Evolutionary conservation across 2,329 filamentous ascomycete species (phyloP).

Genomic region (Alternaria gansuensis): DNA sequence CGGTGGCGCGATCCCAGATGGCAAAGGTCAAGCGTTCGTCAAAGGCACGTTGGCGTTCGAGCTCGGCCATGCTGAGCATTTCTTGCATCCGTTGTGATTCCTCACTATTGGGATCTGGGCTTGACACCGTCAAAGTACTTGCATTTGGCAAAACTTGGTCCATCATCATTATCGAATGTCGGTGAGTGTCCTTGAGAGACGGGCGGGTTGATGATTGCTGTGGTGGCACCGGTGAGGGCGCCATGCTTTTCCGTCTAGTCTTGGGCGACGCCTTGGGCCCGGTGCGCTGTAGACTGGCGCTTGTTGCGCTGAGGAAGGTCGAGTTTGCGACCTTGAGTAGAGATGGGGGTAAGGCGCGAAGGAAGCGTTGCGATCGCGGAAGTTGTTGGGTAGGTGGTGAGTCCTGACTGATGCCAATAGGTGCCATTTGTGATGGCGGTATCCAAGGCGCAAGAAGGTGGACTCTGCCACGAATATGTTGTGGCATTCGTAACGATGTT

Average conservation of each 20-base stretch:
- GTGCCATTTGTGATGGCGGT: conserved; percentile 71
- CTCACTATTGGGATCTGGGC: conserved; percentile 46
- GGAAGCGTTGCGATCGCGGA: conserved; percentile 88
- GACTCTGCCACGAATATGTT: conserved; percentile 92
- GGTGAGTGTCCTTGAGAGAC: conserved; percentile 47
- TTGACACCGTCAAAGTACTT: conserved; percentile 44
- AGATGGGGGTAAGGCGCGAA: conserved; percentile 87
- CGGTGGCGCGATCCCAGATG: conserved; percentile 93
- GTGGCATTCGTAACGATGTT: conserved; percentile 92
- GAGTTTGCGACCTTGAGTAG: conserved; percentile 95
- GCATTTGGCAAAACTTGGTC: conserved; percentile 57
- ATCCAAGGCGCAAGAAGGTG: conserved; percentile 97
- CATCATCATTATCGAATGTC: conserved; percentile 61
- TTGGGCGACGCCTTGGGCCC: conserved; percentile 63
- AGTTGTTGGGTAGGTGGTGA: conserved; percentile 84
- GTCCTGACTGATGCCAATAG: conserved; percentile 70
- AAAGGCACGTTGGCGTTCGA: conserved; percentile 77
- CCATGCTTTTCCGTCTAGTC: conserved; percentile 43
- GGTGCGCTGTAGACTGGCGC: conserved; percentile 72
- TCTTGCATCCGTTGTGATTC: conserved; percentile 52
- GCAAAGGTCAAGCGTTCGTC: conserved; percentile 87
- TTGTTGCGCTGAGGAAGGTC: conserved; percentile 92
- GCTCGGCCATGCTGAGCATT: conserved; percentile 70
- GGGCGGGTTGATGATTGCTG: conserved; percentile 25
- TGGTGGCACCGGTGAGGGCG: conserved; percentile 29